Conservation (phyloP, 768 basidiomycete genomes). For the Naganishia vaughanmartiniae region DNA sequence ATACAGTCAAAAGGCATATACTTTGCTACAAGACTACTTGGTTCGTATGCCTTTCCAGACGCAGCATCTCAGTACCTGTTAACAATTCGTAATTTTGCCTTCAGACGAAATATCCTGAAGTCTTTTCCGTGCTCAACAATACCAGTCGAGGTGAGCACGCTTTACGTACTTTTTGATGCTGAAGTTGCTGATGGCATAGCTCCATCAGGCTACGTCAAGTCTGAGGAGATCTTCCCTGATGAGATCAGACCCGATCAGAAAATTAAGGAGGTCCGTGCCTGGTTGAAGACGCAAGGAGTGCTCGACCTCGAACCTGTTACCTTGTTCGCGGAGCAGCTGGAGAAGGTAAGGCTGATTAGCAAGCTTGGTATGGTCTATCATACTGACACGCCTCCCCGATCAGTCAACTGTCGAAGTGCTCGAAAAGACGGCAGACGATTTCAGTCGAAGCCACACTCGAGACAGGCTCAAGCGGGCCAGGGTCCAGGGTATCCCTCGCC, state of each 20-base stretch:
- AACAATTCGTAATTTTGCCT: background rate
- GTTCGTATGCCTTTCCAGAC: background rate
- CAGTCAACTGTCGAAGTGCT: conserved; percentile 77
- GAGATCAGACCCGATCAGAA: conserved; percentile 64
- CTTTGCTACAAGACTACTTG: conserved; percentile 72
- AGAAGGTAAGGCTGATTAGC: conserved; percentile 61
- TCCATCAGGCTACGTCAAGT: conserved; percentile 6
- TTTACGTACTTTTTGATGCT: conserved; percentile 35
- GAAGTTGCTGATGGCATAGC: background rate
- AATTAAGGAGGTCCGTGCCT: conserved; percentile 73
- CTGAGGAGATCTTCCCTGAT: conserved; percentile 60
- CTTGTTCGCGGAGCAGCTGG: conserved; percentile 83
- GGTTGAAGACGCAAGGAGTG: conserved; percentile 83
- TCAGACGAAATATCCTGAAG: conserved; percentile 77
- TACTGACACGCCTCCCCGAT: background rate
- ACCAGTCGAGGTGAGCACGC: conserved; percentile 63
- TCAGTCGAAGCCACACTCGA: conserved; percentile 63
- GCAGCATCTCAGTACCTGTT: background rate
- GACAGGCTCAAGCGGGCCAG: conserved; percentile 79
- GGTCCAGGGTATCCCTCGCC: conserved; percentile 88
- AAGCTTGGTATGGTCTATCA: background rate
- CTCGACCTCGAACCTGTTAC: conserved; percentile 89
- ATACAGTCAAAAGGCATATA: conserved; percentile 80
- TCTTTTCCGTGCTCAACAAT: conserved; percentile 70
- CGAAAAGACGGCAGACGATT: conserved; percentile 69